These are phyloP conservation scores for Trametes gibbosa DNA, from an alignment of 768 basidiomycete species.

Conservation along the genomic window DNA sequence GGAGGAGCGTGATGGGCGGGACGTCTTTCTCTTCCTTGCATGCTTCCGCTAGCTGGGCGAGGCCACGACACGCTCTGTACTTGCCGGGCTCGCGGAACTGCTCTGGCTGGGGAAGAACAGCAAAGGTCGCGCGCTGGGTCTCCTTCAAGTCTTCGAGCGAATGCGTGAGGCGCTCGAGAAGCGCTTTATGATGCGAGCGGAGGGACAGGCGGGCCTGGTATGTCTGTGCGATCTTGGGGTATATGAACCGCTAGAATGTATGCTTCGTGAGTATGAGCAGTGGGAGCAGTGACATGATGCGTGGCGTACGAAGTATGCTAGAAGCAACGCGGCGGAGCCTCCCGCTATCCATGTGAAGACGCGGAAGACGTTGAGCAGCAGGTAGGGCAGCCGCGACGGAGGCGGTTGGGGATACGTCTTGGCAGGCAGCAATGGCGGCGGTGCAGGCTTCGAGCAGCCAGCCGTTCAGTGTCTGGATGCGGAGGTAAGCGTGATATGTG, in stretches of 20 bases:
- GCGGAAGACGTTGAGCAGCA: slow-evolving; percentile 60
- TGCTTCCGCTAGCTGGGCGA: slow-evolving; percentile 39
- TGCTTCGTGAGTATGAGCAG: too few relatives aligned
- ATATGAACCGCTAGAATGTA: slow-evolving; percentile 57
- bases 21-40: slow-evolving; percentile 31
- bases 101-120: slow-evolving; percentile 54
- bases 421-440: slow-evolving; percentile 49
- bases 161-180: slow-evolving; percentile 52
- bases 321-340: slow-evolving; percentile 53
- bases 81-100: slow-evolving; percentile 46
- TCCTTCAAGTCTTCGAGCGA: slow-evolving; percentile 57
- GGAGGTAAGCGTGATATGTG: slow-evolving; percentile 26
- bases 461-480: neutral
- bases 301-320: slow-evolving; percentile 63
- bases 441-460: slow-evolving; percentile 1
- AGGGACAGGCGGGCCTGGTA: slow-evolving; percentile 61
- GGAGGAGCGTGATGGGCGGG: slow-evolving; percentile 54
- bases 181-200: slow-evolving; percentile 54
- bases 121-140: slow-evolving; percentile 51
- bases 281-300: neutral
- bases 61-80: slow-evolving; percentile 44
- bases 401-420: slow-evolving; percentile 69
- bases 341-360: slow-evolving; percentile 67
- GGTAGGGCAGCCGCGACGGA: slow-evolving; percentile 65
- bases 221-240: slow-evolving; percentile 62